Percentiles rank a stretch among this genome's conserved stretches.
Evolutionary conservation across 192 early-diverging fungal species (phyloP).

Genomic region (Gryganskiella cystojenkinii): DNA sequence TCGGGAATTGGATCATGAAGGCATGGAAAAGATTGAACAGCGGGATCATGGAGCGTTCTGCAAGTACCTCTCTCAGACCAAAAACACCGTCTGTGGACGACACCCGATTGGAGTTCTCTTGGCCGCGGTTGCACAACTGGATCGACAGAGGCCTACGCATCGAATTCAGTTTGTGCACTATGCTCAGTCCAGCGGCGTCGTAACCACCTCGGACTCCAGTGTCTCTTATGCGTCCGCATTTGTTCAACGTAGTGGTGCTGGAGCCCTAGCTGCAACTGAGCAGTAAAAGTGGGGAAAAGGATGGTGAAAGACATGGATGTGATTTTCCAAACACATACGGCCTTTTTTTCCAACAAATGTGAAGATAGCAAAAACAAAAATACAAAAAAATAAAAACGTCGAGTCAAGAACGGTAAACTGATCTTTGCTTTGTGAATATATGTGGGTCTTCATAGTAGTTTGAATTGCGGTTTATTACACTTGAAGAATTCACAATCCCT

Average conservation of each 20-base stretch:
- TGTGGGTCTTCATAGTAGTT: no score
- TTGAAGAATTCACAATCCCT: no score
- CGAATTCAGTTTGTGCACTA: slow-evolving; percentile 83
- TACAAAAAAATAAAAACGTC: no score
- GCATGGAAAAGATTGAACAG: slow-evolving; percentile 81
- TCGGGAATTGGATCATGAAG: slow-evolving; percentile 79
- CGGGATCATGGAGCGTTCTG: slow-evolving; percentile 70
- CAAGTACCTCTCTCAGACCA: slow-evolving; percentile 77
- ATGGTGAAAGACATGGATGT: no score
- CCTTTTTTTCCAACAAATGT: no score
- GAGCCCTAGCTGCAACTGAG: background rate
- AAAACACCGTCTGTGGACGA: slow-evolving; percentile 96
- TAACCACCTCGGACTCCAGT: slow-evolving; percentile 29
- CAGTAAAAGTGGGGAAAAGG: no score
- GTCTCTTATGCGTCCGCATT: slow-evolving; percentile 46
- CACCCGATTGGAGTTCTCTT: slow-evolving; percentile 90
- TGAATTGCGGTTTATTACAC: no score
- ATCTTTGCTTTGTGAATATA: no score
- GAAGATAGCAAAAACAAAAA: no score
- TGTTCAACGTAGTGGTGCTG: slow-evolving; percentile 28
- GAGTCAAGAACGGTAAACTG: no score
- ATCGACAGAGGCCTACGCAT: slow-evolving; percentile 20
- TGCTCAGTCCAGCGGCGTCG: slow-evolving; percentile 77
- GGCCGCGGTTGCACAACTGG: slow-evolving; percentile 64
- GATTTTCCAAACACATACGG: no score